Conservation (phyloP, 2,329 filamentous ascomycete genomes). For the Trichoderma guizhouense region DNA sequence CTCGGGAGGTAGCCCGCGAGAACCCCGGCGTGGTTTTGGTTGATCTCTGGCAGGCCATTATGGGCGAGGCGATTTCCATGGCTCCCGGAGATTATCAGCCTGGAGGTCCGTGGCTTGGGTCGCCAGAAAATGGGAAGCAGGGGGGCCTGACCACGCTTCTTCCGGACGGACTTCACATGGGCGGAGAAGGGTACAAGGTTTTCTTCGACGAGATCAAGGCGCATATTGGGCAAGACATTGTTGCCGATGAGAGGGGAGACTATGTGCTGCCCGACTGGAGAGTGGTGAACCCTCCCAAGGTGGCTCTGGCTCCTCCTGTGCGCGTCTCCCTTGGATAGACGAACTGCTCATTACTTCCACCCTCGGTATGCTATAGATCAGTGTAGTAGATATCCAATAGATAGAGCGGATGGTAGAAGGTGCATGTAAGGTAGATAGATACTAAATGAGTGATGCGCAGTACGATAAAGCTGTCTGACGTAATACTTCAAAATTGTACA, state of each 20-base stretch:
- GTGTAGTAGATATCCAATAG: not conserved
- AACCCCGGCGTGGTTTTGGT: constrained; percentile 66
- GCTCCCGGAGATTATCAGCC: constrained; percentile 55
- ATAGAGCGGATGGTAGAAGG: not conserved
- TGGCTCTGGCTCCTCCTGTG: not conserved
- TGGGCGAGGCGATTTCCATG: constrained; percentile 63
- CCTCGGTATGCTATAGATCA: not conserved
- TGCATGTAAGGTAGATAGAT: not conserved
- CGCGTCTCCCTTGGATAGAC: not conserved
- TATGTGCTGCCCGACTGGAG: constrained; percentile 43
- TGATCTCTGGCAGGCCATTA: constrained; percentile 77
- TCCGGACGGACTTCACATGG: constrained; percentile 58
- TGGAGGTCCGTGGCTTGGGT: constrained; percentile 47
- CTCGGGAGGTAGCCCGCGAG: constrained; percentile 65
- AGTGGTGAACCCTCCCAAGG: constrained; percentile 3
- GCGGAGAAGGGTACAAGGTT: constrained; percentile 50
- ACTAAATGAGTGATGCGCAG: not conserved
- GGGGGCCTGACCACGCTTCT: constrained; percentile 51
- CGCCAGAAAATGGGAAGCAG: constrained; percentile 46
- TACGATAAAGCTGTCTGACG: not conserved
- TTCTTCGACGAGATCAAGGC: constrained; percentile 48
- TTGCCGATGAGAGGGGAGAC: constrained; percentile 36
- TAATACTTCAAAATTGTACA: not conserved
- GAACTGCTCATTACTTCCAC: not conserved
- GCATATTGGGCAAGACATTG: constrained; percentile 47